phyloP scores from a whole-genome alignment of 352 stramenopile species.

The Globisporangium apiculatum region DNA sequence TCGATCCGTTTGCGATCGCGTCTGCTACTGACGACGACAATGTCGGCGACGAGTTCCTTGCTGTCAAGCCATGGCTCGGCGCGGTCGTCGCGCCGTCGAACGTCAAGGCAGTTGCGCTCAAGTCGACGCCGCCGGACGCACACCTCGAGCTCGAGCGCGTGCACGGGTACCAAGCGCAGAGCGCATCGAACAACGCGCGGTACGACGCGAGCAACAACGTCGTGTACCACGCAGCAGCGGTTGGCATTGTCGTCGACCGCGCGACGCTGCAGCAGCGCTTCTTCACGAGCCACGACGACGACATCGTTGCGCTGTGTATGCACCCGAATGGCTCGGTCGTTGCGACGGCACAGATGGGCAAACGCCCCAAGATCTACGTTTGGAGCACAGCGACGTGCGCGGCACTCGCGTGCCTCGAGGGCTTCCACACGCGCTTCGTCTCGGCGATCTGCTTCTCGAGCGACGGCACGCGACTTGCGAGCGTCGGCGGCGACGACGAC shows the following conservation, averaged over 20 bases:
- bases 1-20: conserved; percentile 22
- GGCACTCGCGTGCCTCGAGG: conserved; percentile 44
- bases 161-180: conserved; percentile 75
- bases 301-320: conserved; percentile 72
- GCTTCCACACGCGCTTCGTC: conserved; percentile 77
- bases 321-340: conserved; percentile 77
- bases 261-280: conserved; percentile 37
- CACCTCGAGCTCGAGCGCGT: conserved; percentile 56
- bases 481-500: conserved; percentile 75
- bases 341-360: conserved; percentile 85
- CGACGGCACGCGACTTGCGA: conserved; percentile 62
- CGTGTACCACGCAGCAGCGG: conserved; percentile 73
- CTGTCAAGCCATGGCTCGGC: conserved; percentile 84
- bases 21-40: conserved; percentile 21
- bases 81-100: conserved; percentile 70
- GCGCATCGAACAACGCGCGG: conserved; percentile 68
- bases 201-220: conserved; percentile 47
- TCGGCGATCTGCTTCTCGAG: conserved; percentile 59
- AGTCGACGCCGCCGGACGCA: conserved; percentile 26
- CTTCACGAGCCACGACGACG: conserved; percentile 73
- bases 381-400: conserved; percentile 42
- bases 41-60: conserved; percentile 87
- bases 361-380: conserved; percentile 75
- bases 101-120: conserved; percentile 23
- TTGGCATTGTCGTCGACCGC: conserved; percentile 63